Conservation (phyloP, 2,329 filamentous ascomycete species). For the Diaporthe velutina region DNA sequence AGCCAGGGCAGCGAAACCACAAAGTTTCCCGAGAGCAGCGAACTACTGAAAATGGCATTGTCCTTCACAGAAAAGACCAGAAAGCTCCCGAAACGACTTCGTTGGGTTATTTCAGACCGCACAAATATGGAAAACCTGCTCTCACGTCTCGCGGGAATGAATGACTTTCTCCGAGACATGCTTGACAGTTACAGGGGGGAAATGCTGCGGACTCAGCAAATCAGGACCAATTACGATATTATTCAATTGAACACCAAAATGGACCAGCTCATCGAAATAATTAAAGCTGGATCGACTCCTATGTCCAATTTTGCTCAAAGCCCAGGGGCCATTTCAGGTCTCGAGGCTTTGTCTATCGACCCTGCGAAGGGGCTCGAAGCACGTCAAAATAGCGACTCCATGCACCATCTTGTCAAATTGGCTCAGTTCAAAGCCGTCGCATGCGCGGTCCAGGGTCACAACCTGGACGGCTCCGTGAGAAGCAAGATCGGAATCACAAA, state of each 20-base stretch:
- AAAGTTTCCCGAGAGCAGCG: background rate
- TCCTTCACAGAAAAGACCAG: background rate
- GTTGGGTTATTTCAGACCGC: background rate
- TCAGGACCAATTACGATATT: background rate
- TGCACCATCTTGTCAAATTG: background rate
- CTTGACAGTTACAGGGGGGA: background rate
- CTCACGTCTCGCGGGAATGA: background rate
- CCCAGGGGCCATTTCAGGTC: no score
- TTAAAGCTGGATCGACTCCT: background rate
- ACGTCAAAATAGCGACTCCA: background rate
- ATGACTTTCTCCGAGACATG: constrained; percentile 2
- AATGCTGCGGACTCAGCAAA: background rate
- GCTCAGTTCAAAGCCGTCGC: background rate
- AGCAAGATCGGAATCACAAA: background rate
- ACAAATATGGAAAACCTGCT: background rate
- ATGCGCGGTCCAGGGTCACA: background rate
- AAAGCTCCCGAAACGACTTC: background rate
- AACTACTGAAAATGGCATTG: background rate
- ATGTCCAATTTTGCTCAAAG: background rate
- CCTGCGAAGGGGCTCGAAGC: background rate
- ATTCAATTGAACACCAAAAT: background rate
- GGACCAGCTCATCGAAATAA: background rate
- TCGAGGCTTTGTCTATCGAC: background rate
- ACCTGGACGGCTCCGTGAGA: background rate
- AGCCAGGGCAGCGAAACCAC: fast-evolving